phyloP scores from a whole-genome alignment of 441 rosid genomes.

The Pelargonium cotyledonis region DNA sequence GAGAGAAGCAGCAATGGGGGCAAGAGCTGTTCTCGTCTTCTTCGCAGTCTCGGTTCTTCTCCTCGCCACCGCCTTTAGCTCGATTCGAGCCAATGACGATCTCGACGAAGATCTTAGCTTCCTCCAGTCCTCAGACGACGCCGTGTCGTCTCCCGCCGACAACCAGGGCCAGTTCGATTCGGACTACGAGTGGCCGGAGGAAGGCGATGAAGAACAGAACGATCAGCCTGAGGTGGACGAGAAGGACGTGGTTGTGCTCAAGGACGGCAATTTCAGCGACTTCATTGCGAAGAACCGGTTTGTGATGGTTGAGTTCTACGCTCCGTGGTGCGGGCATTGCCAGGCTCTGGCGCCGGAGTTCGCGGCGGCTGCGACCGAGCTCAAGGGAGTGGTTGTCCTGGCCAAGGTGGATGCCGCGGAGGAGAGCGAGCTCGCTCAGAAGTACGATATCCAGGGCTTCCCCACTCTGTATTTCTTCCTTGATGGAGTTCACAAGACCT shows the following conservation, averaged over 20 bases:
- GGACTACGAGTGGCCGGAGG: constrained; percentile 7
- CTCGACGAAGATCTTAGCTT: background rate
- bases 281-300: constrained; percentile 20
- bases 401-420: constrained; percentile 21
- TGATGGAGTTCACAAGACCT: constrained; percentile 16
- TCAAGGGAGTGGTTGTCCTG: constrained; percentile 25
- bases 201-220: background rate
- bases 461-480: constrained; percentile 22
- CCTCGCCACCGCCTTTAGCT: background rate
- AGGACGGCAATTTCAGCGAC: constrained; percentile 21
- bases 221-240: constrained; percentile 3
- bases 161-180: constrained; percentile 1
- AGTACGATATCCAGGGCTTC: constrained; percentile 16
- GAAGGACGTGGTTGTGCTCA: constrained; percentile 25
- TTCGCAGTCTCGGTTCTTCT: background rate
- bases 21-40: background rate
- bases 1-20: background rate
- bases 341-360: constrained; percentile 23
- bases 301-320: constrained; percentile 31
- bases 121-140: background rate
- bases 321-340: constrained; percentile 28
- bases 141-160: background rate
- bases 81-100: background rate
- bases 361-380: constrained; percentile 28
- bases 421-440: constrained; percentile 4